These are phyloP conservation scores for Zoysia matrella DNA, from an alignment of 202 grass and related monocot genomes.

Conservation along the genomic window DNA sequence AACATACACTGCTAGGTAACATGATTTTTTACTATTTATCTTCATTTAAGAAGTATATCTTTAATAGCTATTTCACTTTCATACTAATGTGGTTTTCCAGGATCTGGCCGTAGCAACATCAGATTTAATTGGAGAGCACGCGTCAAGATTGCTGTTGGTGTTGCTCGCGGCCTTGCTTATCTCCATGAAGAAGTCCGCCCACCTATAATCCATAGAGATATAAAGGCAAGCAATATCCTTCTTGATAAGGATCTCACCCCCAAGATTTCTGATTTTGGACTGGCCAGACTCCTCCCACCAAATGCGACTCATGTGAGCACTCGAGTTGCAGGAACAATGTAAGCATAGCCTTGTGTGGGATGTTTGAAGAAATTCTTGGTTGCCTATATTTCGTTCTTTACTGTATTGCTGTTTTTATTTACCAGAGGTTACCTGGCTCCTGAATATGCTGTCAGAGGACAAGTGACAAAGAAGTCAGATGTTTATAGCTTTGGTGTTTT, in stretches of 20 bases:
- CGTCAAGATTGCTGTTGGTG: conserved; percentile 69
- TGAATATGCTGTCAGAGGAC: conserved; percentile 87
- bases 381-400: not conserved
- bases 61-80: conserved; percentile 7
- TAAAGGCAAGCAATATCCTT: conserved; percentile 96
- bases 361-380: not conserved
- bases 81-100: conserved; percentile 40
- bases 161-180: conserved; percentile 76
- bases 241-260: conserved; percentile 81
- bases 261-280: conserved; percentile 92
- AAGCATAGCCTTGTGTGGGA: conserved; percentile 36
- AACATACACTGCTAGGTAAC: conserved; percentile 76
- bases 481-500: conserved; percentile 94
- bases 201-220: conserved; percentile 86
- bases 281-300: conserved; percentile 81
- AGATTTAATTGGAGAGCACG: conserved; percentile 78
- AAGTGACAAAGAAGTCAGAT: conserved; percentile 88
- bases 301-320: conserved; percentile 97
- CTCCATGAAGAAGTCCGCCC: conserved; percentile 81
- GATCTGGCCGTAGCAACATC: conserved; percentile 72
- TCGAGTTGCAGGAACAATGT: conserved; percentile 86
- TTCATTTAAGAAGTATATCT: conserved; percentile 10
- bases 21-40: conserved; percentile 28
- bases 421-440: conserved; percentile 81
- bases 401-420: not conserved